Evolutionary conservation across 352 stramenopile species (phyloP).

Genomic region (Globisporangium apiculatum): DNA sequence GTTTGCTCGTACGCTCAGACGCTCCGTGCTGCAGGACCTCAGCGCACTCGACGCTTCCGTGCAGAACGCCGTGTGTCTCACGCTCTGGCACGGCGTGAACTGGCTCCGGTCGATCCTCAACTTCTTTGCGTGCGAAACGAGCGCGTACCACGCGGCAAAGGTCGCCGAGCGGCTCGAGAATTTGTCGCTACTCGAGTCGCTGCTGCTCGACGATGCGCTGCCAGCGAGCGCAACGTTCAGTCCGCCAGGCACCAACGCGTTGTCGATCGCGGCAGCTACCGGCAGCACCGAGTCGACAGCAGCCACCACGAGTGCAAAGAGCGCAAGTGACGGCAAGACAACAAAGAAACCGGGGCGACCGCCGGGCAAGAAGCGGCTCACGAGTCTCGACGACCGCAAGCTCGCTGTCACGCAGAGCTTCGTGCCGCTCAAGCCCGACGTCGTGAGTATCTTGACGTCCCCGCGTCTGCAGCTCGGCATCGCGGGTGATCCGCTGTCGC

Average conservation of each 20-base stretch:
- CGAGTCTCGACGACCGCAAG: slow-evolving; percentile 13
- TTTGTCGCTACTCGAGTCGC: slow-evolving; percentile 29
- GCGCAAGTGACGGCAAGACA: not conserved
- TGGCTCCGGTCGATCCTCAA: slow-evolving; percentile 59
- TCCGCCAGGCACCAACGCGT: slow-evolving; percentile 12
- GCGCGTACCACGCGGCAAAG: slow-evolving; percentile 23
- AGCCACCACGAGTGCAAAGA: too few relatives aligned
- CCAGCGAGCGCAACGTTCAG: slow-evolving; percentile 20
- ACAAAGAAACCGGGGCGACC: slow-evolving; percentile 24
- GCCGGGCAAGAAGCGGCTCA: slow-evolving; percentile 12
- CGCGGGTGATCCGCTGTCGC: slow-evolving; percentile 6
- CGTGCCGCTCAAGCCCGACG: slow-evolving; percentile 20
- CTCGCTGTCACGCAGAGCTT: slow-evolving; percentile 23
- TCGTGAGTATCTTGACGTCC: slow-evolving; percentile 28
- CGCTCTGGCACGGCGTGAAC: slow-evolving; percentile 51
- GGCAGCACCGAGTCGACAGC: slow-evolving; percentile 3
- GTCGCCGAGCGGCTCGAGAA: slow-evolving; percentile 39
- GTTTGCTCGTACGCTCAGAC: slow-evolving; percentile 11
- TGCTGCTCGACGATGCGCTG: slow-evolving; percentile 30
- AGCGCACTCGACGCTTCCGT: slow-evolving; percentile 20
- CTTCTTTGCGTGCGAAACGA: slow-evolving; percentile 34
- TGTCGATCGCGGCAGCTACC: not conserved
- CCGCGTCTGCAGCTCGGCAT: slow-evolving; percentile 8
- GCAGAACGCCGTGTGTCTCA: slow-evolving; percentile 36
- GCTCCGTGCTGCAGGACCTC: slow-evolving; percentile 36